Base-by-base conservation (phyloP, 2,329 filamentous ascomycete genomes). In the Raffaelea ambrosiae region DNA sequence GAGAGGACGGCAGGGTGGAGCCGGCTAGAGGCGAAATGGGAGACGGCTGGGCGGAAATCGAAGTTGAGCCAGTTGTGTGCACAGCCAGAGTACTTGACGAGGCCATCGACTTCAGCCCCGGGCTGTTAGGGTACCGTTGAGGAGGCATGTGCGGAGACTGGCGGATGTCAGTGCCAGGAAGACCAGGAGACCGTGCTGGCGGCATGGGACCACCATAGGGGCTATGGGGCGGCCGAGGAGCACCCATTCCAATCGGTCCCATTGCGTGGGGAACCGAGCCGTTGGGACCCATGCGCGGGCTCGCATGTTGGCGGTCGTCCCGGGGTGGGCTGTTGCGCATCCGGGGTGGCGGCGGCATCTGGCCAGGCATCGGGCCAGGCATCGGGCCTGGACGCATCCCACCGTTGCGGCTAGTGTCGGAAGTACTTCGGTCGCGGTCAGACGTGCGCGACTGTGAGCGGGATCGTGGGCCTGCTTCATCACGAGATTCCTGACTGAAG, bases 391-490 rank as follows among this genome's bases (percentile, higher is more conserved):
- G 63, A 42, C n/a, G n/a, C n/a, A n/a, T n/a, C n/a, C n/a, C n/a
- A n/a, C 63, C 57, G 23, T 66, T 66, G n/a, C 61, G 69, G 59
- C 75, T 77, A 3, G 74, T 66, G 20, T 79, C 75, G 0, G 76
- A 79, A 29, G 74, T 74, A 52, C 76, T 79, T 39, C 76, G 66
- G 40, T 78, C 70, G 10, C 75, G 67, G 40, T 77, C 74, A 1
- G 58, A 54, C 14, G 60, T 54, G 4, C 60, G 57, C 5, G 58
- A 58, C 4, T 52, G 48, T 1, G 54, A 54, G 21, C 61, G 59
- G 3, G 63, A 60, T 22, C 59, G 58, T 29, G 26, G 7, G 13
- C 26, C 26, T 29, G 26, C 26, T 7, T 13, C 26, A 19, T 59
- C 59, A n/a, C 59, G 55, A 3, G 63, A 59, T 19, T 75, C 72